These are phyloP conservation scores for Kalanchoe fedtschenkoi DNA, from an alignment of 164 flowering plant genomes.

Conservation along the genomic window DNA sequence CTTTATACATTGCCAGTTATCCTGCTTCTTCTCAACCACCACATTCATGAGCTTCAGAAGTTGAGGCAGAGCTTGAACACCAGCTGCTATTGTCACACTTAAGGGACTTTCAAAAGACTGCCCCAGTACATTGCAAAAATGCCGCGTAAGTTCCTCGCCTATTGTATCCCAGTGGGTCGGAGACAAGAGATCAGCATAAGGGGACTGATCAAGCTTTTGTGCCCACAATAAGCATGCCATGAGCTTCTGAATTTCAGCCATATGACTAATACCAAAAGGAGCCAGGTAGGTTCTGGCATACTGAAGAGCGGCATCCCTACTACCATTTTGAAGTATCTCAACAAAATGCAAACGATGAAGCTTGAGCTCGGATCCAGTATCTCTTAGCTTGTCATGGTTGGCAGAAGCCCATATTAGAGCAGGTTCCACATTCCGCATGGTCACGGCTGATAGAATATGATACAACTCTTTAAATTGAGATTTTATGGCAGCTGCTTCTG, in stretches of 20 bases:
- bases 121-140: conserved; percentile 36
- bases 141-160: conserved; percentile 29
- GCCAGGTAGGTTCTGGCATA: conserved; percentile 35
- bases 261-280: conserved; percentile 27
- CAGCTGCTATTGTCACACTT: conserved; percentile 36
- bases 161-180: conserved; percentile 38
- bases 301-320: conserved; percentile 27
- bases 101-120: conserved; percentile 40
- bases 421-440: conserved; percentile 32
- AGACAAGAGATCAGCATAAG: conserved; percentile 38
- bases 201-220: conserved; percentile 38
- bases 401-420: conserved; percentile 37
- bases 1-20: conserved; percentile 39
- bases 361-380: conserved; percentile 32
- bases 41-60: conserved; percentile 46
- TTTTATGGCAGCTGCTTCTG: conserved; percentile 23
- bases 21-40: conserved; percentile 42
- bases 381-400: conserved; percentile 29
- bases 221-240: conserved; percentile 47
- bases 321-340: conserved; percentile 36
- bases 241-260: conserved; percentile 45
- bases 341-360: conserved; percentile 41
- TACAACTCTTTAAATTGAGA: conserved; percentile 38
- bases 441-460: conserved; percentile 41
- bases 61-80: conserved; percentile 42